Evolutionary conservation across 768 basidiomycete genomes (phyloP).

Genomic region (Pleurotus ostreatus): DNA sequence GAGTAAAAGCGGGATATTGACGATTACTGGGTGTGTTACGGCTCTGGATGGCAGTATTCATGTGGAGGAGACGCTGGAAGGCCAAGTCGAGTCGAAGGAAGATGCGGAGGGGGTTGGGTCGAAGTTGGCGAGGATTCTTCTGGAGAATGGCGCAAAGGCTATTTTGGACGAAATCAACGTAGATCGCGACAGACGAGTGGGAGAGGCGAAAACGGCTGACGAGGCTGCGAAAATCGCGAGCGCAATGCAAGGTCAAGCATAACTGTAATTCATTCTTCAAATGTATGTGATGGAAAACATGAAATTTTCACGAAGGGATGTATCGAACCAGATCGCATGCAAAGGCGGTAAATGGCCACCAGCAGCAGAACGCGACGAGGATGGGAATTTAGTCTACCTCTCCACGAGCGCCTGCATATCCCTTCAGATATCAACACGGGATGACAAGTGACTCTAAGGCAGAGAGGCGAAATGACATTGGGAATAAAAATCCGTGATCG

Average conservation of each 20-base stretch:
- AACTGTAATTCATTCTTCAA: background rate
- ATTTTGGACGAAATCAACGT: slow-evolving; percentile 83
- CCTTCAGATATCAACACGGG: slow-evolving; percentile 32
- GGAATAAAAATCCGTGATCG: background rate
- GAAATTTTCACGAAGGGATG: slow-evolving; percentile 13
- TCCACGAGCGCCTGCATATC: slow-evolving; percentile 65
- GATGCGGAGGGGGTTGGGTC: slow-evolving; percentile 72
- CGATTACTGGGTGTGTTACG: slow-evolving; percentile 80
- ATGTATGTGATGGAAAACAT: slow-evolving; percentile 1
- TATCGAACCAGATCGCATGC: slow-evolving; percentile 25
- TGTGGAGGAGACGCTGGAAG: slow-evolving; percentile 59
- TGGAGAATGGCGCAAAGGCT: slow-evolving; percentile 66
- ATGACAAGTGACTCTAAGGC: slow-evolving; percentile 72
- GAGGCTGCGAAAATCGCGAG: slow-evolving; percentile 11
- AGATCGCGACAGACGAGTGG: slow-evolving; percentile 51
- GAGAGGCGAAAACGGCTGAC: slow-evolving; percentile 32
- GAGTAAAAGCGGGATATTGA: slow-evolving; percentile 37
- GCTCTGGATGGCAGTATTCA: slow-evolving; percentile 70
- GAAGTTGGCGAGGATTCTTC: slow-evolving; percentile 58
- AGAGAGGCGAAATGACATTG: background rate
- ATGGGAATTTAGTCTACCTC: slow-evolving; percentile 45
- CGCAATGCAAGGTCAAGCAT: background rate
- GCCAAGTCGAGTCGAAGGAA: slow-evolving; percentile 42
- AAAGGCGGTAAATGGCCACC: slow-evolving; percentile 17
- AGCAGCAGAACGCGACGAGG: slow-evolving; percentile 18